Evolutionary conservation across 2,329 filamentous ascomycete species (phyloP).

Genomic region (Diaporthe helianthi): DNA sequence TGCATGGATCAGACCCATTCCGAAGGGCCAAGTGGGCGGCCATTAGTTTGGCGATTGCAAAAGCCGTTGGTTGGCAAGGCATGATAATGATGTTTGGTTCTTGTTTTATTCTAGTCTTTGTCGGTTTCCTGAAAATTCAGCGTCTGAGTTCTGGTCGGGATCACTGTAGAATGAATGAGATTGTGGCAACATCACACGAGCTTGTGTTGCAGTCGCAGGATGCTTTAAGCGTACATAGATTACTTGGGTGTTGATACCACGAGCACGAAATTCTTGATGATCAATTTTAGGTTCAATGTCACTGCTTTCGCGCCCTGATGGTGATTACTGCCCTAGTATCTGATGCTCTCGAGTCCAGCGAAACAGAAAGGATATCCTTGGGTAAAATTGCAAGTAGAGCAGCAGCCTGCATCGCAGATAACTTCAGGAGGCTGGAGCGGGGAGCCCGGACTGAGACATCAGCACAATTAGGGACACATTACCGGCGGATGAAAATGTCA

Average conservation of each 20-base stretch:
- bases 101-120: neutral
- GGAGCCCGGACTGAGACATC: neutral
- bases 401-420: too few species aligned
- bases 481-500: neutral
- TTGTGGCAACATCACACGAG: neutral
- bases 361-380: too few species aligned
- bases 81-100: neutral
- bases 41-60: slow-evolving; percentile 38
- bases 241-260: slow-evolving; percentile 14
- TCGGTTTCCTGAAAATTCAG: neutral
- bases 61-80: too few species aligned
- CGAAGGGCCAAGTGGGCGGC: slow-evolving; percentile 59
- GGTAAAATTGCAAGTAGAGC: too few species aligned
- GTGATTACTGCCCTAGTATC: neutral
- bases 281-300: neutral
- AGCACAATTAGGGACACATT: too few species aligned
- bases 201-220: neutral
- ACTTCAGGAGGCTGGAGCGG: neutral
- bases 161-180: neutral
- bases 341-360: too few species aligned
- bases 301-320: too few species aligned
- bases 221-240: slow-evolving; percentile 1
- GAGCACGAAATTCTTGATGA: neutral
- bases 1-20: slow-evolving; percentile 61
- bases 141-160: neutral